Base-by-base conservation (phyloP, 2,329 filamentous ascomycete genomes). In the Botrytis fragariae region DNA sequence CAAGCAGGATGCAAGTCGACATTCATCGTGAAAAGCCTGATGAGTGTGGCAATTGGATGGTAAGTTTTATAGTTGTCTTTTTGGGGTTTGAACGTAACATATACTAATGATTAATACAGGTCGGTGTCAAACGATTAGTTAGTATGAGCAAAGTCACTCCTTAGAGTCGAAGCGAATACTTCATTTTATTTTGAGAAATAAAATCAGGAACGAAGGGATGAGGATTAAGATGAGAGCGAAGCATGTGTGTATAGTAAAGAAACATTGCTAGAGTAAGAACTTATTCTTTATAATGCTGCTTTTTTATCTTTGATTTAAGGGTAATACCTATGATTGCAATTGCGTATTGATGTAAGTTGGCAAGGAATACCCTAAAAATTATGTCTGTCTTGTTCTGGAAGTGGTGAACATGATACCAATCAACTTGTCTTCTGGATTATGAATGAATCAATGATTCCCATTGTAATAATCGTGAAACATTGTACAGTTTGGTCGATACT, bases 11-110 rank as follows among this genome's bases (percentile, higher is more conserved):
- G 68, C 93, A 95, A 82, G 86, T 93, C 61, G 90, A 94, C 76
- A 91, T 95, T 73, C 89, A 94, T 82, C 89, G 88, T 70, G 91
- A 93, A 81, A 92, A 92, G 84, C 92, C 89, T 1, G 91, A 94
- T 63, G 92, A 95, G 81, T 94, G 93, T 81, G 92, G 92, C 72
- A 91, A 93, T 80, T 95, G 93, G 93, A 95, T 95, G 92, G 93
- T 94, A 85, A 85, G 90, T 85, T 60, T 32, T 42, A 20, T 25
- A n/a, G 10, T 22, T 69, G 64, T 44, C 51, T 48, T n/a, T 64
- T 59, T 73, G 5, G 16, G 12, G 22, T n/a, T 54, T n/a, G 25
- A 54, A n/a, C 42, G 14, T 18, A 29, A 44, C 64, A 69, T 42
- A 71, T 69, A 35, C 85, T 89, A 84, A 89, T 79, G 42, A 48